Evolutionary conservation across 2,329 filamentous ascomycete genomes (phyloP).

Genomic region (Nigrospora oryzae): DNA sequence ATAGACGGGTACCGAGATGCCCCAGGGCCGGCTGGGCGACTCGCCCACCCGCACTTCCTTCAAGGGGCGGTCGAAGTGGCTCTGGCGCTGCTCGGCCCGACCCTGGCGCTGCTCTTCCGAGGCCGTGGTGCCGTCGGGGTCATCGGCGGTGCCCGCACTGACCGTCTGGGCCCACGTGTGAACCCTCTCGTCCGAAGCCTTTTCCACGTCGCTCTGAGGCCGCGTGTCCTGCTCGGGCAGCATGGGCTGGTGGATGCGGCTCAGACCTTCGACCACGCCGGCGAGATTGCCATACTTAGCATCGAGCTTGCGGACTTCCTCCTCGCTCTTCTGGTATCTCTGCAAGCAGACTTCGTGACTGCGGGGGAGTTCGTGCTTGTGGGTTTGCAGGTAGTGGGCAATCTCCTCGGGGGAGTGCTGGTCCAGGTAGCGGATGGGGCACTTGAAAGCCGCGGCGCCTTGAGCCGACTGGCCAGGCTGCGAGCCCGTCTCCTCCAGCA

Average conservation of each 20-base stretch:
- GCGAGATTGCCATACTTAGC: conserved; percentile 89
- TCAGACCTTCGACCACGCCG: conserved; percentile 88
- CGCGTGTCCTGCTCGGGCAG: conserved; percentile 52
- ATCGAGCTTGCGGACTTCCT: conserved; percentile 79
- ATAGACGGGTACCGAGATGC: conserved; percentile 68
- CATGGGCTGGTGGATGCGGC: conserved; percentile 81
- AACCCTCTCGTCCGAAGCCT: conserved; percentile 60
- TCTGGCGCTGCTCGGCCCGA: conserved; percentile 52
- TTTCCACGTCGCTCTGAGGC: conserved; percentile 35
- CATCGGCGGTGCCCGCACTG: conserved; percentile 34
- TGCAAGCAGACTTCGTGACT: conserved; percentile 91
- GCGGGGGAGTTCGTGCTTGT: conserved; percentile 89
- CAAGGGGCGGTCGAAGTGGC: conserved; percentile 75
- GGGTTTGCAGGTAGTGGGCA: conserved; percentile 85
- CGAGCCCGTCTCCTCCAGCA: conserved; percentile 51
- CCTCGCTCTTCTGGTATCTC: conserved; percentile 79
- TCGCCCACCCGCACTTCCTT: conserved; percentile 91
- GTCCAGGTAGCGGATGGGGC: conserved; percentile 87
- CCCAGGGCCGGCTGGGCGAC: conserved; percentile 88
- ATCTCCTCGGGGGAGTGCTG: conserved; percentile 91
- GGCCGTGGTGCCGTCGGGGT: conserved; percentile 28
- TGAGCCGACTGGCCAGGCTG: conserved; percentile 40
- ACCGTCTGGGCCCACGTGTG: conserved; percentile 81
- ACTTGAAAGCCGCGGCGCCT: conserved; percentile 49
- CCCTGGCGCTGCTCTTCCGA: conserved; percentile 26